A percentile compares a stretch with the other conserved stretches of the same genome.
phyloP scores from a whole-genome alignment of 2,329 filamentous ascomycete species.

The Microascus cirrosus region DNA sequence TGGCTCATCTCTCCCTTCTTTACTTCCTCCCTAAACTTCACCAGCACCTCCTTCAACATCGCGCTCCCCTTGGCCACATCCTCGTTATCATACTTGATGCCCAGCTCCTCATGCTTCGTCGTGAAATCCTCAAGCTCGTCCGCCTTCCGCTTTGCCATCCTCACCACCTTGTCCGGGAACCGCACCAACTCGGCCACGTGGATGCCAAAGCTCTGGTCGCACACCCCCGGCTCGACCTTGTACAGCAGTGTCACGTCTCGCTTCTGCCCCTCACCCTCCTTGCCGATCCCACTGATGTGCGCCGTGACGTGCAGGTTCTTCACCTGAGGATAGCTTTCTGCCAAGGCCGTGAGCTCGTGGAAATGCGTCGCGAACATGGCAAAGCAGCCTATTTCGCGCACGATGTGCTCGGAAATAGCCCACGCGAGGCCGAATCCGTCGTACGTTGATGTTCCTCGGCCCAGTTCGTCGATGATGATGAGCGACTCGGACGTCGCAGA shows the following conservation, averaged over 20 bases:
- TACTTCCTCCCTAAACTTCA: slow-evolving; percentile 75
- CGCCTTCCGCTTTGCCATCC: slow-evolving; percentile 98
- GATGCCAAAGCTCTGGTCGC: slow-evolving; percentile 96
- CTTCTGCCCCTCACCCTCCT: slow-evolving; percentile 22
- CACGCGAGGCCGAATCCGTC: slow-evolving; percentile 98
- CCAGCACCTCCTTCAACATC: slow-evolving; percentile 71
- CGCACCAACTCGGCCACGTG: slow-evolving; percentile 94
- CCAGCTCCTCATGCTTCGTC: slow-evolving; percentile 55
- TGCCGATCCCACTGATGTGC: slow-evolving; percentile 57
- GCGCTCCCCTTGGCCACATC: slow-evolving; percentile 84
- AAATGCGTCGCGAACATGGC: slow-evolving; percentile 97
- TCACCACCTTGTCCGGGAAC: slow-evolving; percentile 93
- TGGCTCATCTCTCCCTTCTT: slow-evolving; percentile 48
- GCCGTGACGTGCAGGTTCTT: slow-evolving; percentile 92
- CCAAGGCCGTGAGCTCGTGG: slow-evolving; percentile 88
- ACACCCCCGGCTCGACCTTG: slow-evolving; percentile 91
- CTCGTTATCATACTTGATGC: slow-evolving; percentile 59
- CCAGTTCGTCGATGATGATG: slow-evolving; percentile 97
- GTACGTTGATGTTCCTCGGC: slow-evolving; percentile 93
- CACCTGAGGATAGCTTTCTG: slow-evolving; percentile 77
- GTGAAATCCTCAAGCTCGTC: slow-evolving; percentile 97
- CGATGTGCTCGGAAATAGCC: slow-evolving; percentile 96
- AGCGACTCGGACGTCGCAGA: slow-evolving; percentile 89
- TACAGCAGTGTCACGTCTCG: slow-evolving; percentile 91
- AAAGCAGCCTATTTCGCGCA: slow-evolving; percentile 89